Conservation (phyloP, 805 yeast species). For the Ogataea ramenticola region DNA sequence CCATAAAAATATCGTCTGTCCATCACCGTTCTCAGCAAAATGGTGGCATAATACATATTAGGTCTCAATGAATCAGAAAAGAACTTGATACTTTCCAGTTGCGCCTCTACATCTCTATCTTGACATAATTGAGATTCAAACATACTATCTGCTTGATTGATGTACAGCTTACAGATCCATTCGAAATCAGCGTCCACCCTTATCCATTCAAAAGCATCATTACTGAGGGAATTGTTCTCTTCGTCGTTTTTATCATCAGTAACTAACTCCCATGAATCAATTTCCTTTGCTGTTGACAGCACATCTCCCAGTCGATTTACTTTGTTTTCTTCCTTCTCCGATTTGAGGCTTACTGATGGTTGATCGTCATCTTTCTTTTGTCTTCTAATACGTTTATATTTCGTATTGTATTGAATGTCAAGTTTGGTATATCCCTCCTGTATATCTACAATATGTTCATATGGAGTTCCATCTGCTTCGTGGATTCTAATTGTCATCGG, state of each 20-base stretch:
- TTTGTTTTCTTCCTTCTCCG: slow-evolving; percentile 19
- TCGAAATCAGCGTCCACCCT: slow-evolving; percentile 97
- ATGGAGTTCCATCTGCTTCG: slow-evolving; percentile 98
- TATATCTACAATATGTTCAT: slow-evolving; percentile 91
- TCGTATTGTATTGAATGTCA: slow-evolving; percentile 93
- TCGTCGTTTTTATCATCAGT: slow-evolving; percentile 62
- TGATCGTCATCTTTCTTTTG: slow-evolving; percentile 43
- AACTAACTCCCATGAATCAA: slow-evolving; percentile 61
- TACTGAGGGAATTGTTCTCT: slow-evolving; percentile 51
- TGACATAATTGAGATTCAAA: slow-evolving; percentile 88
- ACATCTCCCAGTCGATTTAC: slow-evolving; percentile 68
- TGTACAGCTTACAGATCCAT: slow-evolving; percentile 80
- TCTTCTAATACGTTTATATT: slow-evolving; percentile 75
- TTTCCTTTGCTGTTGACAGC: slow-evolving; percentile 51
- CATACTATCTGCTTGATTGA: slow-evolving; percentile 93
- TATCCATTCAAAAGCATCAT: slow-evolving; percentile 96
- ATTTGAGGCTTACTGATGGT: slow-evolving; percentile 14
- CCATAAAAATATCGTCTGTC: slow-evolving; percentile 87
- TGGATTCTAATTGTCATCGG: slow-evolving; percentile 96
- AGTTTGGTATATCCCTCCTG: slow-evolving; percentile 79
- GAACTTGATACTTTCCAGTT: slow-evolving; percentile 69
- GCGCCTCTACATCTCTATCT: slow-evolving; percentile 96
- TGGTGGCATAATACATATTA: slow-evolving; percentile 60
- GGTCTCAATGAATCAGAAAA: slow-evolving; percentile 60
- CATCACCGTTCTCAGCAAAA: slow-evolving; percentile 70